Percentiles rank a stretch among this genome's conserved stretches.
Evolutionary conservation across 495 filamentous ascomycete genomes (phyloP).

Genomic region (Immersiella caudata): DNA sequence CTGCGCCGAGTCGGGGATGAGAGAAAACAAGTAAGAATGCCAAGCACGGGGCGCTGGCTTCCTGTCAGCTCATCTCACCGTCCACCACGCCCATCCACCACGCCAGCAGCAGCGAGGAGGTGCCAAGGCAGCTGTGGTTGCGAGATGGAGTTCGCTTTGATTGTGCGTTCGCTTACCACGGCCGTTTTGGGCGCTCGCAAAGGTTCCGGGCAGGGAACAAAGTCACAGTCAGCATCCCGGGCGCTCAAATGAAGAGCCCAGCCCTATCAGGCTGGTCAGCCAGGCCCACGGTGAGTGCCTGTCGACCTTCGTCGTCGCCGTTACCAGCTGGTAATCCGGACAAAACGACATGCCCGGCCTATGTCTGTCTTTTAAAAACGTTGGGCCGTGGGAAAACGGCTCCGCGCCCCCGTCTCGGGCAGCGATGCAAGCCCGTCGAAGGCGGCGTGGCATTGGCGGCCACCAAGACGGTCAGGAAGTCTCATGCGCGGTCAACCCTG

Average conservation of each 20-base stretch:
- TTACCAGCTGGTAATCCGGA: neutral
- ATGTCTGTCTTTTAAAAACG: neutral
- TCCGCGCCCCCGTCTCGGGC: neutral
- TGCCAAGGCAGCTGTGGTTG: neutral
- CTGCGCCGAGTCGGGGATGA: neutral
- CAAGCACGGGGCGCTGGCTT: neutral
- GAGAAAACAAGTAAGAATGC: neutral
- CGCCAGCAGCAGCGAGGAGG: neutral
- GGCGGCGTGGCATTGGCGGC: neutral
- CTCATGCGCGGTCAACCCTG: neutral
- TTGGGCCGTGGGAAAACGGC: neutral
- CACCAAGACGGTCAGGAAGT: neutral
- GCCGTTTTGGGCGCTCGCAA: slow-evolving; percentile 13
- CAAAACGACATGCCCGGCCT: neutral
- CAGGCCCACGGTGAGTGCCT: slow-evolving; percentile 2
- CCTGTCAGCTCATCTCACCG: slow-evolving; percentile 6
- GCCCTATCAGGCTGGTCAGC: slow-evolving; percentile 14
- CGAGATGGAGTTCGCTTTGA: slow-evolving; percentile 4
- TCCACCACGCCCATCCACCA: slow-evolving; percentile 1
- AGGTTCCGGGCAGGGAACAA: neutral
- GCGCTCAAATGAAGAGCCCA: slow-evolving; percentile 11
- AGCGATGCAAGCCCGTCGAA: neutral
- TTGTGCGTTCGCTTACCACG: slow-evolving; percentile 16
- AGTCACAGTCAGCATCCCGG: neutral
- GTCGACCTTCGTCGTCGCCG: neutral